Base-by-base conservation (phyloP, 345 rosid genomes). In the Anacardium occidentale region DNA sequence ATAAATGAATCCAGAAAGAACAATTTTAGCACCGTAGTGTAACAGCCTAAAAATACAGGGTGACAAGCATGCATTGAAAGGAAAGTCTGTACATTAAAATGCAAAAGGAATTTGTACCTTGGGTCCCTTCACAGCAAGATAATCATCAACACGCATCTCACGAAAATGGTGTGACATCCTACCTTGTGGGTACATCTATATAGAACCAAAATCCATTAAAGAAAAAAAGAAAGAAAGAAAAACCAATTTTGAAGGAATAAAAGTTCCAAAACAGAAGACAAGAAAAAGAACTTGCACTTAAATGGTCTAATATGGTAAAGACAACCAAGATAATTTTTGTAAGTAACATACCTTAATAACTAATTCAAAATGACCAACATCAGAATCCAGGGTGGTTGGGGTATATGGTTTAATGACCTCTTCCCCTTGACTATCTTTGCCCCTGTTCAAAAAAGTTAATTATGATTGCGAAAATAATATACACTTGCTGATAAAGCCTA, bases 121-220 rank as follows among this genome's bases (percentile, higher is more conserved):
- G 48, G 99, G 99, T 66, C 99, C 99, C 82, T 89, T 95, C 2
- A 95, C 99, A 7, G 98, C 75, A 67, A 95, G 97, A 76, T 70
- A 72, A 83, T 92, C 90, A 74, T 94, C 97, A 69, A 88, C 97
- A 44, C 75, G 82, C 92, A 95, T 83, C 90, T 95, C 96, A 12
- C 98, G 87, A 78, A 95, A 95, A 85, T 95, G 99, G 80, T 92
- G 98, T 67, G 99, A 95, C 98, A 95, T 95, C 82, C 97, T 84
- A 83, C 99, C 99, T 88, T 89, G 96, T 8, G 99, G 94, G 75
- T 95, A 95, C 99, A 95, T 95, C 99, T 95, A 75, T 14, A 71
- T 53, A 25, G 48, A 72, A 62, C 40, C 12, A 70, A 74, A 66
- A 51, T 63, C 32, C 59, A 77, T 29, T 29, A 1, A 1, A 29